Conservation (phyloP, 306 rosid species). For the Echinosophora koreensis region DNA sequence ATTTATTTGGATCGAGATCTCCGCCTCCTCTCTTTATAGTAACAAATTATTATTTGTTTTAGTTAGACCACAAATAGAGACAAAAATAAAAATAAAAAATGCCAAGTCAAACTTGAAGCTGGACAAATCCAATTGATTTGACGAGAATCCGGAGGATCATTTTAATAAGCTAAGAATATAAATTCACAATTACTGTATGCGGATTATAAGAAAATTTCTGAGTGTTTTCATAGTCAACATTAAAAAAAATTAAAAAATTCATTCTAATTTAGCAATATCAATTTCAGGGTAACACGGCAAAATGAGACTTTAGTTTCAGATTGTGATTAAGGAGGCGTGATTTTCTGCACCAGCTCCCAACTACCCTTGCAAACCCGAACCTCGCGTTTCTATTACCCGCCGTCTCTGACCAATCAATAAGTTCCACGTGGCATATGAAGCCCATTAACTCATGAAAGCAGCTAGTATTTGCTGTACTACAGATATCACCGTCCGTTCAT, state of each 20-base stretch:
- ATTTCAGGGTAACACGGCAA: not conserved
- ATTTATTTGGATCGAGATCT: constrained; percentile 18
- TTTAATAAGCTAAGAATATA: not conserved
- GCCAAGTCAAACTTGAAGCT: not conserved
- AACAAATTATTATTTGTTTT: too few relatives aligned
- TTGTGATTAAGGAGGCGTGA: not conserved
- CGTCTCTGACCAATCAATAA: not conserved
- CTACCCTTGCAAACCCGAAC: not conserved
- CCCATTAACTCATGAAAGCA: not conserved
- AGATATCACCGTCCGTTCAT: constrained; percentile 16
- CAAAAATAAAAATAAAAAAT: too few relatives aligned
- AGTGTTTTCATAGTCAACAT: too few relatives aligned
- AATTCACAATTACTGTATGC: not conserved
- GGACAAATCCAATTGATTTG: not conserved
- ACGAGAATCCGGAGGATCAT: not conserved
- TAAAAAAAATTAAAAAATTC: too few relatives aligned
- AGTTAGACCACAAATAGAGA: too few relatives aligned
- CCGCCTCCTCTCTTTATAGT: not conserved
- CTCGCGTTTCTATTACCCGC: constrained; percentile 22
- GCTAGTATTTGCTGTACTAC: constrained; percentile 11
- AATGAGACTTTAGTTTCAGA: not conserved
- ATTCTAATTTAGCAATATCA: too few relatives aligned
- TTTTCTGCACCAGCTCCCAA: not conserved
- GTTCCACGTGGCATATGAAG: not conserved
- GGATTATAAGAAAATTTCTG: too few relatives aligned